Evolutionary conservation across 306 rosid genomes (phyloP), one percentile per base, ranked within the genome.

Genomic region (Fragaria nilgerrensis): DNA sequence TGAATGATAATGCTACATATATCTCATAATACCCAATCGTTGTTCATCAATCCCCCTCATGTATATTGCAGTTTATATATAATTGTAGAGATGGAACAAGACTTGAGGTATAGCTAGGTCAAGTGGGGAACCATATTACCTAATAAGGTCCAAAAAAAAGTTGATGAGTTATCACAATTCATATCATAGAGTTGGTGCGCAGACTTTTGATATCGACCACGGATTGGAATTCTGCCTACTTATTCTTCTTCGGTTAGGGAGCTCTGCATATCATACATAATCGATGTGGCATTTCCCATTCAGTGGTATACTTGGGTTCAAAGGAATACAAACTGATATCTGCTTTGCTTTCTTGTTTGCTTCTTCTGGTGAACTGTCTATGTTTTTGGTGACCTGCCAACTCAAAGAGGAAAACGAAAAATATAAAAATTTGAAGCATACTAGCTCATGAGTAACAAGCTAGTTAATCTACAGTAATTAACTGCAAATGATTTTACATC

Each of bases 361-460:
- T 77, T 80, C 63, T 81, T 73, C 89, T 68, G 96, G 79, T 86
- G 63, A 82, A 75, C 77, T 71, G 92, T 91, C 93, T 56, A 50
- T 74, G 63, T 74, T 74, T 75, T 76, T 47, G 84, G 82, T 86
- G 92, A 89, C 89, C 85, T 81, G 71, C 70, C 68, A 91, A 81
- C 89, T 72, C 70, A 81, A 84, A 79, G 8, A 5, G 22, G 17
- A 1, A 2, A 2, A 9, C 4, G 65, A 59, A 59, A 59, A 2
- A 1, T 10, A 23, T 23, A 12, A 71, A 32, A 71, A 32, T 66
- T 65, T 34, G 78, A 65, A 56, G 45, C 47, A 55, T 65, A 41
- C 32, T 55, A 55, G 63, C 5, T 1, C 13, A 12, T 4, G 2
- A 59, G 61, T 52, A 20, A 49, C 7, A 14, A 52, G 23, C 19